phyloP scores from a whole-genome alignment of 805 yeast species.

The Yamadazyma laniorum region DNA sequence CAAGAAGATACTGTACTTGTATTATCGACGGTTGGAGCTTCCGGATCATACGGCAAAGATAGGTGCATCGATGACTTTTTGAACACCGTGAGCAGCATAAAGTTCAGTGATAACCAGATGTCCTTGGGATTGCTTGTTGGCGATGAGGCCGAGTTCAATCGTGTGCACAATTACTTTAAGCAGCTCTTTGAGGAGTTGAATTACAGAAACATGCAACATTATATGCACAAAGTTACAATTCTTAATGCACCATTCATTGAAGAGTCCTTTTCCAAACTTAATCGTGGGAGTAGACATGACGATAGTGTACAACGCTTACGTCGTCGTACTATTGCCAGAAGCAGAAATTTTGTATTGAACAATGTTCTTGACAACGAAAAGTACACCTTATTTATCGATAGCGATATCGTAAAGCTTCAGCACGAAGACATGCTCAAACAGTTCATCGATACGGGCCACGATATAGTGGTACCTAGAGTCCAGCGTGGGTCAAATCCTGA shows the following conservation, averaged over 20 bases:
- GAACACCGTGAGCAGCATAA: constrained; percentile 23
- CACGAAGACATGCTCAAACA: constrained; percentile 21
- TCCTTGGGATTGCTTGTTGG: constrained; percentile 30
- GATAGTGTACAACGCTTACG: constrained; percentile 31
- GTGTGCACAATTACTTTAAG: constrained; percentile 19
- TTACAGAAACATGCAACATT: constrained; percentile 5
- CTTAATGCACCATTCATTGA: constrained; percentile 37
- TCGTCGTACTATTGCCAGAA: constrained; percentile 35
- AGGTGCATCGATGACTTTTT: constrained; percentile 33
- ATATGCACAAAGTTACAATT: constrained; percentile 22
- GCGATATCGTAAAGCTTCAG: constrained; percentile 30
- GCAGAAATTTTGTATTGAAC: constrained; percentile 34
- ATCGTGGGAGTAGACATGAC: constrained; percentile 24
- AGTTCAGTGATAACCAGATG: constrained; percentile 13
- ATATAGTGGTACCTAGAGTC: constrained; percentile 39
- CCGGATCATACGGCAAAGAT: constrained; percentile 34
- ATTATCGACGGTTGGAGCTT: constrained; percentile 26
- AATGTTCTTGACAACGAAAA: constrained; percentile 27
- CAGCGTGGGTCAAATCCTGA: constrained; percentile 25
- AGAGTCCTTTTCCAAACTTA: constrained; percentile 16
- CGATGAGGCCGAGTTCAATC: constrained; percentile 23
- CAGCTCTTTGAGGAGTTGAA: constrained; percentile 7
- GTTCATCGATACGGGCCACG: constrained; percentile 28
- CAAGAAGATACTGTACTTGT: constrained; percentile 16
- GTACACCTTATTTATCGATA: constrained; percentile 36